Evolutionary conservation across 768 basidiomycete species (phyloP).

Genomic region (Boletus barrowsii): DNA sequence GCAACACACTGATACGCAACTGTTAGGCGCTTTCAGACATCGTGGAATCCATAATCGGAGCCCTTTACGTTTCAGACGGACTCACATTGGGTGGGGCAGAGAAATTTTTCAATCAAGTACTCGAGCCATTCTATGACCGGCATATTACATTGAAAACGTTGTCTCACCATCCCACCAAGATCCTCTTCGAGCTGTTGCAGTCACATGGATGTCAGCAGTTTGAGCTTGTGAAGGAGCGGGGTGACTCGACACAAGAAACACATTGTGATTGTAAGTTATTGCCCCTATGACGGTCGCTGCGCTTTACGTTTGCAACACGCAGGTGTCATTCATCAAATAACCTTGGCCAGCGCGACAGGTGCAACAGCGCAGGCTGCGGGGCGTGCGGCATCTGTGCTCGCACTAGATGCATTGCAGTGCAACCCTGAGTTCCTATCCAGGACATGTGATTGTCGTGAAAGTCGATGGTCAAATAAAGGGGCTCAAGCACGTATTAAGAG

Average conservation of each 20-base stretch:
- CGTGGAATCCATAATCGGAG: slow-evolving; percentile 77
- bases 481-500: slow-evolving; percentile 37
- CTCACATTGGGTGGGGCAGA: slow-evolving; percentile 62
- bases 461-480: slow-evolving; percentile 33
- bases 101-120: slow-evolving; percentile 60
- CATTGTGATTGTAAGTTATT: slow-evolving; percentile 50
- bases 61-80: slow-evolving; percentile 73
- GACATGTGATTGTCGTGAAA: slow-evolving; percentile 63
- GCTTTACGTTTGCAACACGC: slow-evolving; percentile 16
- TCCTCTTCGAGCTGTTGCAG: slow-evolving; percentile 71
- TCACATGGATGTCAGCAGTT: slow-evolving; percentile 69
- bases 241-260: slow-evolving; percentile 32
- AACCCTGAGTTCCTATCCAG: slow-evolving; percentile 60
- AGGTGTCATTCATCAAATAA: slow-evolving; percentile 69
- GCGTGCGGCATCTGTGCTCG: slow-evolving; percentile 58
- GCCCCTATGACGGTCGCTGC: slow-evolving; percentile 5
- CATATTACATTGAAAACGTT: slow-evolving; percentile 72
- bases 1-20: slow-evolving; percentile 1
- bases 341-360: slow-evolving; percentile 58
- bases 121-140: slow-evolving; percentile 77
- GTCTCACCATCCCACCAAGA: slow-evolving; percentile 73
- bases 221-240: slow-evolving; percentile 52
- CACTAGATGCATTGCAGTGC: slow-evolving; percentile 65
- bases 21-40: slow-evolving; percentile 71
- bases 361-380: slow-evolving; percentile 51